These are phyloP conservation scores for Leccinum barrowsii DNA, from an alignment of 768 basidiomycete species.

Conservation along the genomic window DNA sequence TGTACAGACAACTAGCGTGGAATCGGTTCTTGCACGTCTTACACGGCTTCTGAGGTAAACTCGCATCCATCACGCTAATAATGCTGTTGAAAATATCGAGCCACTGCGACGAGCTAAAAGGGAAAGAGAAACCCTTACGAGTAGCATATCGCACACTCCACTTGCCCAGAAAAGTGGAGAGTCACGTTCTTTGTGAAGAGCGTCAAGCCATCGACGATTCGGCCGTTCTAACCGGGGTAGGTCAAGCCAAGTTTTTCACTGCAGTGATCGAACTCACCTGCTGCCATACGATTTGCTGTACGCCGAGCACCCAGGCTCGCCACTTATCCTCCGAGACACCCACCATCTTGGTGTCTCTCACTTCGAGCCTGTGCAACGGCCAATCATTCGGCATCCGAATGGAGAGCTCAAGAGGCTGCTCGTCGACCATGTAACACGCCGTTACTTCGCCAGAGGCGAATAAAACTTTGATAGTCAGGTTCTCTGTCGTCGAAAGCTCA, in stretches of 20 bases:
- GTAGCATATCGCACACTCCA: slow-evolving; percentile 96
- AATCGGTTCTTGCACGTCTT: slow-evolving; percentile 93
- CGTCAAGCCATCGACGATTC: slow-evolving; percentile 80
- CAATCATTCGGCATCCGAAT: slow-evolving; percentile 86
- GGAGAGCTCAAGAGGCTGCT: slow-evolving; percentile 87
- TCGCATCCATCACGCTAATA: slow-evolving; percentile 85
- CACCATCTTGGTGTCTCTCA: slow-evolving; percentile 78
- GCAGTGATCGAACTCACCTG: slow-evolving; percentile 52
- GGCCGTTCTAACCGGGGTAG: slow-evolving; percentile 62
- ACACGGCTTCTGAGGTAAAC: slow-evolving; percentile 86
- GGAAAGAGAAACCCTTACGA: slow-evolving; percentile 48
- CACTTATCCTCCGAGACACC: slow-evolving; percentile 89
- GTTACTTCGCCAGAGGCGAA: slow-evolving; percentile 74
- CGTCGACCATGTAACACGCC: slow-evolving; percentile 85
- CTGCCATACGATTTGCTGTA: slow-evolving; percentile 86
- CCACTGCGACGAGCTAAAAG: background rate
- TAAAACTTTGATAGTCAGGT: slow-evolving; percentile 75
- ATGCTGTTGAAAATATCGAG: slow-evolving; percentile 48
- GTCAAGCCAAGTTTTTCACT: background rate
- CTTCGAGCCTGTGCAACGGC: slow-evolving; percentile 84
- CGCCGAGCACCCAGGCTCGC: slow-evolving; percentile 90
- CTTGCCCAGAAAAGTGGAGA: slow-evolving; percentile 91
- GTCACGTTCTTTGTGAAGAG: slow-evolving; percentile 94
- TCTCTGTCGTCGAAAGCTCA: slow-evolving; percentile 66
- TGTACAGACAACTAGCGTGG: slow-evolving; percentile 89